Percentiles rank a stretch among this genome's conserved stretches.
phyloP scores from a whole-genome alignment of 2,329 filamentous ascomycete genomes.

The Escovopsis sp. region DNA sequence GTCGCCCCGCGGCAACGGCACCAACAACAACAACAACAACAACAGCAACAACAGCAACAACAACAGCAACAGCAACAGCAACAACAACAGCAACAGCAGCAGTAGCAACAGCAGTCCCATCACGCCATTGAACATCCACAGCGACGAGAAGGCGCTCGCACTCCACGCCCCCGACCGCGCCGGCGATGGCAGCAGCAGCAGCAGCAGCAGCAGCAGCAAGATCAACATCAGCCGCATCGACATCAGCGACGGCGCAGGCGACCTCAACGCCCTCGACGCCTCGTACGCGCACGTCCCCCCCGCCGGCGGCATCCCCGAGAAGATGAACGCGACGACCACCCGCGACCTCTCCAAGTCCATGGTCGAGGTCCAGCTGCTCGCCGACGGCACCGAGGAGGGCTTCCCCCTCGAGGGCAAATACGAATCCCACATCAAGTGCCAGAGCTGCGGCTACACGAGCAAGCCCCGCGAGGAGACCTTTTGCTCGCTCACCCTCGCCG shows the following conservation, averaged over 20 bases:
- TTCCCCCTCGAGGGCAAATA: conserved; percentile 87
- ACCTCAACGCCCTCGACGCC: too few relatives aligned
- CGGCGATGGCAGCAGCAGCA: too few relatives aligned
- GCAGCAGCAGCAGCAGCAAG: too few relatives aligned
- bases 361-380: conserved; percentile 13
- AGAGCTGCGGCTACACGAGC: conserved; percentile 78
- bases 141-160: too few relatives aligned
- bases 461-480: conserved; percentile 73
- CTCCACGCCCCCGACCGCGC: too few relatives aligned
- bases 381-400: conserved; percentile 43
- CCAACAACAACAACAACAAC: conserved; percentile 9
- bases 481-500: conserved; percentile 80
- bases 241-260: too few relatives aligned
- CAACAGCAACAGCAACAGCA: not conserved
- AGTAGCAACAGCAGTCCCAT: too few relatives aligned
- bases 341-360: conserved; percentile 3
- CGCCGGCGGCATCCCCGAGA: too few relatives aligned
- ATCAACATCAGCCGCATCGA: too few relatives aligned
- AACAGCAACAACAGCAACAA: not conserved
- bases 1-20: conserved; percentile 3
- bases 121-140: too few relatives aligned
- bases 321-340: too few relatives aligned
- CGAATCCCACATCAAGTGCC: conserved; percentile 90
- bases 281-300: not conserved
- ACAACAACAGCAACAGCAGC: too few relatives aligned